Evolutionary conservation across 768 basidiomycete species (phyloP), one percentile per base, ranked within the genome.

Genomic region (Rhizopogon rudus): DNA sequence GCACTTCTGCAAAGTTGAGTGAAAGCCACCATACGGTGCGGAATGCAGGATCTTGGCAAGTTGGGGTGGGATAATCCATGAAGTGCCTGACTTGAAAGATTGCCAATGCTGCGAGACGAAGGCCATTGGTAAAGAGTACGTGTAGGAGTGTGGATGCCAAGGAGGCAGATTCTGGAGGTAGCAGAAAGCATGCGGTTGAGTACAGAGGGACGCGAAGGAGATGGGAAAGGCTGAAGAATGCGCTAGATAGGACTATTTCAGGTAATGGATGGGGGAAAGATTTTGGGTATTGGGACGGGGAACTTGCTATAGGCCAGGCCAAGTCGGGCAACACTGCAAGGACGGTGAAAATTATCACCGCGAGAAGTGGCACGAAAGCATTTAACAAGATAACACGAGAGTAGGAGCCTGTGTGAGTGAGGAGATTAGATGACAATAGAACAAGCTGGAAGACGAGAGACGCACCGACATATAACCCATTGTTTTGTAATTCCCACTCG

Each of bases 1-100:
- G 59, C 5, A 84, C 84, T 60, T 90, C 91, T 4, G 83, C 85
- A 6, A 79, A 69, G 12, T 87, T 86, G 2, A 92, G 73, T 2
- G 86, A 85, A 39, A 89, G 71, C 84, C 85, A 89, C 88, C 90
- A 91, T 3, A 87, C 81, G 31, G 81, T 76, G 20, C 70, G 66
- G 72, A 93, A 93, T 3, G 81, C 79, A 1, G 73, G 63, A 58
- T 84, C 76, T 53, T 68, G 72, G 75, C 81, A 85, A 7, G 80
- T 82, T 41, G 84, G 78, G 33, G 67, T 71, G 48, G 75, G 65
- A 56, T 64, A 63, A 29, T 64, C 61, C 62, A 75, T 71, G 57
- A 76, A 70, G 49, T 76, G 74, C 35, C 77, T 77, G 46, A 84
- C 74, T 39, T 76, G 73, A 14, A 85, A 75, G 54, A 85, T 66